phyloP scores from a whole-genome alignment of 495 filamentous ascomycete species.

The Ascodesmis nigricans region DNA sequence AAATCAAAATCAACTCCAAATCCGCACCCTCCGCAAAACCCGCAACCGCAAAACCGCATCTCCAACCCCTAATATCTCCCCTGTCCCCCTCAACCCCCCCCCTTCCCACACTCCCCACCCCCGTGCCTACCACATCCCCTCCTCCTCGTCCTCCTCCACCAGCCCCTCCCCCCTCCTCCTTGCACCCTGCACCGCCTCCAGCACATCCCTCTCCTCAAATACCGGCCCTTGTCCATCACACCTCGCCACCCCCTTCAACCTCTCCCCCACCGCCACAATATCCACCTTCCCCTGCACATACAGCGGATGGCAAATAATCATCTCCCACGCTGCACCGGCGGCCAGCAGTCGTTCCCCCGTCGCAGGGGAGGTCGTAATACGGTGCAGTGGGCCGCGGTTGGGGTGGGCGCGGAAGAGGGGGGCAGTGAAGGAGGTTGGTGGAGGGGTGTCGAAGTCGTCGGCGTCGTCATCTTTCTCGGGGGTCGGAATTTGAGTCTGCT shows the following conservation, averaged over 20 bases:
- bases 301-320: constrained; percentile 63
- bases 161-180: constrained; percentile 53
- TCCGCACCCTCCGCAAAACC: no score
- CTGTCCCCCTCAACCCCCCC: no score
- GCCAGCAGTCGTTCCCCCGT: constrained; percentile 60
- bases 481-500: no score
- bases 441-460: no score
- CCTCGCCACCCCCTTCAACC: constrained; percentile 50
- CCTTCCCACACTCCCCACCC: no score
- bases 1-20: no score
- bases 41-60: no score
- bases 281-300: constrained; percentile 68
- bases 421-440: constrained; percentile 23
- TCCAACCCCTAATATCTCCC: no score
- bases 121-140: no score
- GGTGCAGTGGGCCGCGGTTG: constrained; percentile 42
- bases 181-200: constrained; percentile 53
- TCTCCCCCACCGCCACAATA: constrained; percentile 52
- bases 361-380: constrained; percentile 39
- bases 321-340: constrained; percentile 69
- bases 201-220: constrained; percentile 56
- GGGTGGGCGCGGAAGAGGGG: constrained; percentile 27
- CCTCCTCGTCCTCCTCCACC: no score
- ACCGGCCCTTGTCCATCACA: constrained; percentile 84
- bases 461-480: no score